phyloP scores from a whole-genome alignment of 163 green algal genomes.

The Scenedesmus sp. region DNA sequence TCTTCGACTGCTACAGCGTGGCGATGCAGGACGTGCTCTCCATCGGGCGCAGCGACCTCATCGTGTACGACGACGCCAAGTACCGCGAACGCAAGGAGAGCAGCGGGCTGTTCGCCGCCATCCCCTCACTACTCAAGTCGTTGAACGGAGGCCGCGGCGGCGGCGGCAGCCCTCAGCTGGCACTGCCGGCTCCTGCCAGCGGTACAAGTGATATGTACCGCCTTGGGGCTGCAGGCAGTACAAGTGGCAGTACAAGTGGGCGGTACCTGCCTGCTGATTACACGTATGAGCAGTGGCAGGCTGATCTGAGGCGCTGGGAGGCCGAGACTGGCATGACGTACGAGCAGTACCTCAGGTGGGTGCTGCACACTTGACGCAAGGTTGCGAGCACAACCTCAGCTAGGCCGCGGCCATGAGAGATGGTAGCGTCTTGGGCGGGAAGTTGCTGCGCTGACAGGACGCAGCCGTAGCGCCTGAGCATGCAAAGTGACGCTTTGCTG shows the following conservation, averaged over 20 bases:
- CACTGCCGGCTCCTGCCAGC: conserved; percentile 48
- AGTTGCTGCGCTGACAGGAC: too few species aligned
- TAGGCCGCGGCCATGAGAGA: too few species aligned
- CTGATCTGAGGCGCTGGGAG: conserved; percentile 69
- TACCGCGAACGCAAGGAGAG: conserved; percentile 67
- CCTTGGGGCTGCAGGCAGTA: conserved; percentile 11
- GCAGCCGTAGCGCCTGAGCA: too few species aligned
- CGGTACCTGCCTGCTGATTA: conserved; percentile 63
- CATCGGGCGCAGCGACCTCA: conserved; percentile 58
- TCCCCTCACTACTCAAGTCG: conserved; percentile 61
- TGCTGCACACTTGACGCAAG: too few species aligned
- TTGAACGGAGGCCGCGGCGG: conserved; percentile 31
- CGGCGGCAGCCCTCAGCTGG: conserved; percentile 21
- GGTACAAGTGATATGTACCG: conserved; percentile 47
- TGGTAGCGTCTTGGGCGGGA: background rate
- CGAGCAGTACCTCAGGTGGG: conserved; percentile 65
- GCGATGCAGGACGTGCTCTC: conserved; percentile 62
- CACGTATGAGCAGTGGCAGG: conserved; percentile 70
- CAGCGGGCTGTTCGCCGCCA: conserved; percentile 64
- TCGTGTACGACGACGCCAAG: conserved; percentile 63
- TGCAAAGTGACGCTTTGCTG: too few species aligned
- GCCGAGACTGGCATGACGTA: conserved; percentile 68
- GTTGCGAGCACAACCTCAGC: too few species aligned
- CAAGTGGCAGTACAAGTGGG: conserved; percentile 20
- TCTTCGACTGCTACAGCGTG: conserved; percentile 75